Conservation (phyloP, 2,329 filamentous ascomycete species). For the Albifimbria verrucaria region DNA sequence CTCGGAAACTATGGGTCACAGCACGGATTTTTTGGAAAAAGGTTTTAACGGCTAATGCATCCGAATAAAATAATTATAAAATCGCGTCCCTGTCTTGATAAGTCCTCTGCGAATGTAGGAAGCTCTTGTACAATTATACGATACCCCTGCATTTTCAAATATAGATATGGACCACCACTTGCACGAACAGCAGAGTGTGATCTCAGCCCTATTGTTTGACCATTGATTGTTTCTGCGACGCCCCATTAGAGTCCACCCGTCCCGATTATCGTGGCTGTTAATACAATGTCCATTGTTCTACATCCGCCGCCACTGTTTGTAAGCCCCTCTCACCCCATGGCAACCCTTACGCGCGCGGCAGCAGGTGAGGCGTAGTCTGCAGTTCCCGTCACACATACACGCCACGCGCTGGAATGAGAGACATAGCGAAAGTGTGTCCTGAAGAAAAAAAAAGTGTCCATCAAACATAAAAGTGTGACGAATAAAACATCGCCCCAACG, state of each 20-base stretch:
- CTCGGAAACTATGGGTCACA: not conserved
- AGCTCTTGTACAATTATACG: not conserved
- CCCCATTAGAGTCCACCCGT: too few species aligned
- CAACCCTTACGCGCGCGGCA: too few species aligned
- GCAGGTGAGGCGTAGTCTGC: too few species aligned
- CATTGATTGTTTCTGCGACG: too few species aligned
- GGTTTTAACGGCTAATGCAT: not conserved
- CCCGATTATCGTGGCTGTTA: too few species aligned
- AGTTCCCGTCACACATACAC: too few species aligned
- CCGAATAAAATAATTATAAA: not conserved
- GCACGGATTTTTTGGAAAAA: not conserved
- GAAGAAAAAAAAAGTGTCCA: not conserved
- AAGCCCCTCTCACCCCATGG: too few species aligned
- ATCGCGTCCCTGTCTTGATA: not conserved
- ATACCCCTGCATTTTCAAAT: not conserved
- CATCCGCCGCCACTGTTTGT: too few species aligned
- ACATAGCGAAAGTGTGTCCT: slow-evolving; percentile 4
- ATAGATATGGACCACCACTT: not conserved
- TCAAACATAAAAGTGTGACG: too few species aligned
- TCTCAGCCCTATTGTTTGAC: not conserved
- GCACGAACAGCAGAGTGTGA: not conserved
- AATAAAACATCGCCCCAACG: too few species aligned
- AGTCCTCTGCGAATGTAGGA: not conserved
- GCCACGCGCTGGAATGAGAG: slow-evolving; percentile 14
- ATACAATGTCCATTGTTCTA: too few species aligned